Conservation (phyloP, 2,329 filamentous ascomycete genomes). For the Verruconis gallopava region DNA sequence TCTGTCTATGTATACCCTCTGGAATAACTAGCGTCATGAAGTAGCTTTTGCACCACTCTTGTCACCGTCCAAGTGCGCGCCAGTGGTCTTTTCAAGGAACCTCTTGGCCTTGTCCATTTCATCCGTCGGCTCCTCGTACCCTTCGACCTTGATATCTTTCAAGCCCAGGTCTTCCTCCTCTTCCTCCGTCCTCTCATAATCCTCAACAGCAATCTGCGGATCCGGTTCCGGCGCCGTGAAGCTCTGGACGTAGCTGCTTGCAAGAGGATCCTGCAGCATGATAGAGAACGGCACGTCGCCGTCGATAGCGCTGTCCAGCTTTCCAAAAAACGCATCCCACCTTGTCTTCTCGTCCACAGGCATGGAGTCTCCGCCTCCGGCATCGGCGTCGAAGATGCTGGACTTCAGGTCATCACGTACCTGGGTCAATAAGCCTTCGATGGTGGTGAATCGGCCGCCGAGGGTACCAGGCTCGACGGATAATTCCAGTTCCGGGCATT, state of each 20-base stretch:
- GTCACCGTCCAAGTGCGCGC: background rate
- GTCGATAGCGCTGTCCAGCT: conserved; percentile 63
- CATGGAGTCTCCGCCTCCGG: conserved; percentile 67
- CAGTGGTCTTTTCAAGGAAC: background rate
- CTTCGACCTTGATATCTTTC: conserved; percentile 83
- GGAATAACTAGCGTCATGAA: too few relatives aligned
- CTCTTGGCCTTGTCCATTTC: background rate
- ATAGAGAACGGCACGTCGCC: conserved; percentile 73
- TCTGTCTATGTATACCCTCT: too few relatives aligned
- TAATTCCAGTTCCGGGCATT: conserved; percentile 76
- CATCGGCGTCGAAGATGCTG: conserved; percentile 68
- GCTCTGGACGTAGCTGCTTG: conserved; percentile 88
- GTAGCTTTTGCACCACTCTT: too few relatives aligned
- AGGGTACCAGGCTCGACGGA: conserved; percentile 87
- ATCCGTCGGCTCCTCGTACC: conserved; percentile 48
- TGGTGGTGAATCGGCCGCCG: conserved; percentile 90
- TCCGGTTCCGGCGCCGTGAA: conserved; percentile 55
- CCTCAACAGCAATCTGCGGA: conserved; percentile 65
- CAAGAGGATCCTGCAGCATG: conserved; percentile 75
- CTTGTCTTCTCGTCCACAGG: conserved; percentile 47
- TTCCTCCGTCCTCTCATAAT: conserved; percentile 77
- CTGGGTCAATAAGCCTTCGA: conserved; percentile 86
- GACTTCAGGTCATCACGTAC: conserved; percentile 78
- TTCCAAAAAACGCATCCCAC: conserved; percentile 73
- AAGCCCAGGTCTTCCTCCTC: conserved; percentile 90